Evolutionary conservation across 148 eudicot species (phyloP), one percentile per base, ranked within the genome.

Genomic region (Vaccinium macrocarpon): DNA sequence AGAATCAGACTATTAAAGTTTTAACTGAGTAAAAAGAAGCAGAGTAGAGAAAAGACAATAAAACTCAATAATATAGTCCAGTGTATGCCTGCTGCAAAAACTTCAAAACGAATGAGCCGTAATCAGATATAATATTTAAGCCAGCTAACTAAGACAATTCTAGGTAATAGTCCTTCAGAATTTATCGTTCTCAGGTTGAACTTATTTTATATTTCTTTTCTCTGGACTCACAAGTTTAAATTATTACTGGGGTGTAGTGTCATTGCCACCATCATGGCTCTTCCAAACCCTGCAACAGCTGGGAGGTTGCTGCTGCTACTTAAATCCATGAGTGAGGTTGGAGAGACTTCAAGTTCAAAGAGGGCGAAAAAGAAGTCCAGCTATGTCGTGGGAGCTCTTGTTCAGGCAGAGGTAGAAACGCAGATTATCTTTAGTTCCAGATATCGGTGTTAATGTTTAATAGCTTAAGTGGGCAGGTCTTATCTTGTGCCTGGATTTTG

Each of bases 301-400:
- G 96, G 95, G 83, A 92, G 98, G 84, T 85, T 95, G 88, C 85
- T 97, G 71, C 82, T 97, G 87, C 91, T 92, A 21, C 96, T 92
- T 84, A 93, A 97, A 82, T 95, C 96, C 64, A 53, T 88, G 46
- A 89, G 91, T 84, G 94, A 87, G 79, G 85, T 80, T 83, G 52
- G 86, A 73, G 97, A 90, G 84, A 89, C 91, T 82, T 92, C 96
- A 21, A 95, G 90, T 83, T 89, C 94, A 76, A 97, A 94, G 89
- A 90, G 92, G 87, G 92, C 93, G 25, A 97, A 91, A 86, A 95
- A 82, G 90, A 92, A 85, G 80, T 91, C 93, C 50, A 83, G 89
- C 64, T 97, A 89, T 88, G 90, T 90, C 85, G 90, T 91, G 78
- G 99, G 99, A 82, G 88, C 98, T 85, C 84, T 90, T 27, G 93